Evolutionary conservation across 352 stramenopile species (phyloP), one percentile per base, ranked within the genome.

Genomic region (Pythium periplocum): DNA sequence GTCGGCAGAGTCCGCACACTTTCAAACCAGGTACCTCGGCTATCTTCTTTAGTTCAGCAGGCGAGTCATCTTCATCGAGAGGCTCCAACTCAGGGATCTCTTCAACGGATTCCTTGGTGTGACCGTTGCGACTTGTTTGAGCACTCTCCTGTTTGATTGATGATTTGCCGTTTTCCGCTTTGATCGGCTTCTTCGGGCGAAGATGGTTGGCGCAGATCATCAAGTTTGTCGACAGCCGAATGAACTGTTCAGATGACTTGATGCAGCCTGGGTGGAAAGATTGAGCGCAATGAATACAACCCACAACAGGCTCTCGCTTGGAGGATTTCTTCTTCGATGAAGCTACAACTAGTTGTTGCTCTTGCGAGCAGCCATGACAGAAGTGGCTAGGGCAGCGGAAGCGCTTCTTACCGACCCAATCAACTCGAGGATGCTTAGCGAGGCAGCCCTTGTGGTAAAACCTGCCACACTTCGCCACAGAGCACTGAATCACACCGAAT

Each of bases 391-490:
- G 87, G 51, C 89, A 97, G 36, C 86, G 80, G 57, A 97, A 97
- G 6, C 84, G 73, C 49, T 90, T 90, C 63, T 93, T 90, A 7
- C 82, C 87, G 40, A 93, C 77, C 83, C 86, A 95, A 48, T 96
- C 79, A 6, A 94, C 87, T 3, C 83, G 78, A 17, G 72, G 54
- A 40, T 86, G 72, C 42, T 86, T 82, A 2, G 72, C 66, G n/a
- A 97, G 57, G 48, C 88, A 96, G 5, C 78, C 78, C 53, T 91
- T 87, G 69, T 97, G 90, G 71, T 97, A 97, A 57, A 96, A 97
- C n/a, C 90, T 74, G 12, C 90, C 90, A 53, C 90, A 97, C 59
- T 93, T 96, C 26, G 83, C 83, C 55, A 96, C 86, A 11, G 87
- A 92, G 55, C 90, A 97, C 63, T 95, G 87, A 1, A 85, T 89